A percentile compares a stretch with the other conserved stretches of the same genome.
Conservation (phyloP, 2,329 filamentous ascomycete genomes). For the Phaeomoniella chlamydospora region DNA sequence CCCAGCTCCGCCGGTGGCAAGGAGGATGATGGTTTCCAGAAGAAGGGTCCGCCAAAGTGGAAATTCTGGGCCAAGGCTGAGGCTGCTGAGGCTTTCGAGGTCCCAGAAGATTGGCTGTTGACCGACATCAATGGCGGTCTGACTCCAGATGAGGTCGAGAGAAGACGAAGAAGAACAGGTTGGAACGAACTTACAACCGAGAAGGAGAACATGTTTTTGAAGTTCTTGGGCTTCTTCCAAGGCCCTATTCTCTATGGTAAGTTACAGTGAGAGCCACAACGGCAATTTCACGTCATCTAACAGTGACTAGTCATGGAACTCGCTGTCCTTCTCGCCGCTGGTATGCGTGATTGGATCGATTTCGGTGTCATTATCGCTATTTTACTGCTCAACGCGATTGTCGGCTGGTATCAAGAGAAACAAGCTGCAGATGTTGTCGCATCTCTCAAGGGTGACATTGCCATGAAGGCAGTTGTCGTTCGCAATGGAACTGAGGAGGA, state of each 20-base stretch:
- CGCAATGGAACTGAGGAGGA: slow-evolving; percentile 54
- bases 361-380: slow-evolving; percentile 67
- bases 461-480: slow-evolving; percentile 55
- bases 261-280: slow-evolving; percentile 15
- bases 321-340: slow-evolving; percentile 57
- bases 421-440: slow-evolving; percentile 66
- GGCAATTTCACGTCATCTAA: no score
- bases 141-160: slow-evolving; percentile 42
- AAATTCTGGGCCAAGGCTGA: slow-evolving; percentile 32
- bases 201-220: slow-evolving; percentile 61
- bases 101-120: slow-evolving; percentile 54
- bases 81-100: slow-evolving; percentile 22
- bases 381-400: slow-evolving; percentile 57
- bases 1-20: slow-evolving; percentile 26
- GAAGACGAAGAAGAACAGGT: slow-evolving; percentile 49
- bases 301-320: slow-evolving; percentile 53
- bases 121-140: slow-evolving; percentile 55
- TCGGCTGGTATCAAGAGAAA: slow-evolving; percentile 73
- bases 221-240: slow-evolving; percentile 63
- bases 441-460: slow-evolving; percentile 62
- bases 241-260: slow-evolving; percentile 65
- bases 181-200: slow-evolving; percentile 60
- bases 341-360: slow-evolving; percentile 64
- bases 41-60: slow-evolving; percentile 42
- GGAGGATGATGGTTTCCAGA: slow-evolving; percentile 22